Base-by-base conservation (phyloP, 306 rosid genomes). In the Vigna reflexopilosa region DNA sequence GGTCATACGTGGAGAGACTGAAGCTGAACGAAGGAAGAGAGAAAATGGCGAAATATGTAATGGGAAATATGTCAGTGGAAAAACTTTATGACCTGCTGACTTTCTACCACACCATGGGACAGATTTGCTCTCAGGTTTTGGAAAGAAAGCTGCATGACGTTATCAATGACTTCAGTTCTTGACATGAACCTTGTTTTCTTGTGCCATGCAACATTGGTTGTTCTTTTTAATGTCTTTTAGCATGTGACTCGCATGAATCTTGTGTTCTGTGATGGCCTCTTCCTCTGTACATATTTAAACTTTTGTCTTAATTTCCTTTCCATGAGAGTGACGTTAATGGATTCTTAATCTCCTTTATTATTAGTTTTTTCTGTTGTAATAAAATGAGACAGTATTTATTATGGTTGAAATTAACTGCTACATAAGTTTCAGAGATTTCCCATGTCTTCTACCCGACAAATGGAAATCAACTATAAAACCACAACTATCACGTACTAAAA, bases 11-110 rank as follows among this genome's bases (percentile, higher is more conserved):
- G 38, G 86, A 86, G 85, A 90, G 79, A 42, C 13, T 89, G 83
- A 88, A 90, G 84, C 4, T 80, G 75, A 85, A 87, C 9, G 94
- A 89, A 59, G 90, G 82, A 72, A 91, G 94, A 74, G 94, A 90
- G 7, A 86, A 68, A 42, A 15, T 73, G 71, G 92, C 93, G 12
- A 92, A 83, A 75, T 86, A 79, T 61, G 90, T 86, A 42, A 89
- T 91, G 94, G 91, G 82, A 24, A 94, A 92, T 72, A 92, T 94
- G 96, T 63, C 97, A 0, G 85, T 84, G 56, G 97, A 90, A 51
- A 93, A 92, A 20, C 68, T 94, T 47, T 90, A 91, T 81, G 97
- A 94, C n/a, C 86, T 94, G 20, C 3, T 92, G 77, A 76, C 94
- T 70, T 94, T 94, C 89, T 92, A 94, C 77, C 91, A 83, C 34